phyloP scores from a whole-genome alignment of 352 stramenopile species.

The Pythium apleroticum region DNA sequence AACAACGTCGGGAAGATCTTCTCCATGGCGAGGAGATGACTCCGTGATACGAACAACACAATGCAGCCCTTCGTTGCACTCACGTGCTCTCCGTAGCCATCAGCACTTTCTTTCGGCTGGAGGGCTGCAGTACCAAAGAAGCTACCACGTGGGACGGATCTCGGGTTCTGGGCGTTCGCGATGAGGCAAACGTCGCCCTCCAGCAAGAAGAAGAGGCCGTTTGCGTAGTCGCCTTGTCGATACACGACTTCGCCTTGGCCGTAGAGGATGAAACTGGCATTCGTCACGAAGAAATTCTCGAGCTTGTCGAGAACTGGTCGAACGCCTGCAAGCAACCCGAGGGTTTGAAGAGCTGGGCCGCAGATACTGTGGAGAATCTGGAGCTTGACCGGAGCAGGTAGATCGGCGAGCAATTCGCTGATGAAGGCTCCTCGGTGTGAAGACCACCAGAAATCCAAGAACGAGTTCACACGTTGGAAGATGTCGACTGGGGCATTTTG shows the following conservation, averaged over 20 bases:
- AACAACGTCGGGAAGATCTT: conserved; percentile 30
- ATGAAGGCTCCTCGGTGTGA: conserved; percentile 45
- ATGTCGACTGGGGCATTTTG: conserved; percentile 41
- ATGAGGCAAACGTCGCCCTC: conserved; percentile 29
- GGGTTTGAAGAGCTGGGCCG: conserved; percentile 35
- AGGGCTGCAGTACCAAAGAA: conserved; percentile 35
- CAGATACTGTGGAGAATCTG: conserved; percentile 43
- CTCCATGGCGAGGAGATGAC: conserved; percentile 29
- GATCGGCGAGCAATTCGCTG: conserved; percentile 34
- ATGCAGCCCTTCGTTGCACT: conserved; percentile 36
- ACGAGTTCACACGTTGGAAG: conserved; percentile 45
- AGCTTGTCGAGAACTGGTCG: conserved; percentile 30
- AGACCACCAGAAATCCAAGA: conserved; percentile 54
- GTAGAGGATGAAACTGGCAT: conserved; percentile 39
- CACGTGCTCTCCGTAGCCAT: conserved; percentile 36
- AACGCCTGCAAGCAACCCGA: conserved; percentile 29
- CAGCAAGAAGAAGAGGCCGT: conserved; percentile 36
- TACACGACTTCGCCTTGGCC: conserved; percentile 45
- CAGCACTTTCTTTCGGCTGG: conserved; percentile 13
- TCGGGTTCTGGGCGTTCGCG: conserved; percentile 18
- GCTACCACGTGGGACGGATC: conserved; percentile 25
- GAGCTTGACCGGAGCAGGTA: conserved; percentile 33
- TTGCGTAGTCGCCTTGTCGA: conserved; percentile 37
- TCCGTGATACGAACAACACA: conserved; percentile 33
- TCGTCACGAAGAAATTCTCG: conserved; percentile 38